These are phyloP conservation scores for Colletotrichum agaves DNA, from an alignment of 2,329 filamentous ascomycete genomes.

Conservation along the genomic window DNA sequence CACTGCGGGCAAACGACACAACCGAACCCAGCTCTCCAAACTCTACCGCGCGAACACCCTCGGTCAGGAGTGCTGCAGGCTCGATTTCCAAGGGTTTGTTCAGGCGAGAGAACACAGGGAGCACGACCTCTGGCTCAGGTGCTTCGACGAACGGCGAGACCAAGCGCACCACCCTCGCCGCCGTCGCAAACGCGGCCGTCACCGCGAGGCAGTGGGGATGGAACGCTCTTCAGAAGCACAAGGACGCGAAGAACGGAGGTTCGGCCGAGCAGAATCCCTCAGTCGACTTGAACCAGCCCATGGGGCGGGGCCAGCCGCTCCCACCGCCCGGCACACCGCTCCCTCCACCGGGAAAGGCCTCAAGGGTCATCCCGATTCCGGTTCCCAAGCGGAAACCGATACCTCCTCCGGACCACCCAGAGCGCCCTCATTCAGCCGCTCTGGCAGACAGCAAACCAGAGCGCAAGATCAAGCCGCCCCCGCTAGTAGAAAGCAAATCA, in stretches of 20 bases:
- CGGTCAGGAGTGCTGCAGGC: conserved; percentile 53
- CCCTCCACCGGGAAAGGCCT: conserved; percentile 72
- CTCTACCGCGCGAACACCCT: conserved; percentile 42
- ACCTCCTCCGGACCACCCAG: conserved; percentile 46
- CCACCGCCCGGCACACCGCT: conserved; percentile 84
- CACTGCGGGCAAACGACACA: conserved; percentile 45
- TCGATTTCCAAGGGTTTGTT: conserved; percentile 55
- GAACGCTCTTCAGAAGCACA: conserved; percentile 64
- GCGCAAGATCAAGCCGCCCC: conserved; percentile 66
- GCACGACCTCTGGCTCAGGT: conserved; percentile 46
- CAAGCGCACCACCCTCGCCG: conserved; percentile 63
- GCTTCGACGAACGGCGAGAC: conserved; percentile 48
- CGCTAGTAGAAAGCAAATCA: conserved; percentile 29
- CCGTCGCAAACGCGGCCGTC: conserved; percentile 65
- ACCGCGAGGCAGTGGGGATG: conserved; percentile 69
- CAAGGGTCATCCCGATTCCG: conserved; percentile 66
- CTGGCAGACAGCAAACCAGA: conserved; percentile 34
- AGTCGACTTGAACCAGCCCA: conserved; percentile 70
- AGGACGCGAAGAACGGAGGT: conserved; percentile 50
- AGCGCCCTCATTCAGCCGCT: conserved; percentile 32
- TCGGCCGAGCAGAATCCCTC: conserved; percentile 38
- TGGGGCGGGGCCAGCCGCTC: conserved; percentile 84
- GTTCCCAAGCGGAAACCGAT: conserved; percentile 75
- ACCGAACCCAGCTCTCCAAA: conserved; percentile 43
- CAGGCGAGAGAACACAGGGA: conserved; percentile 51